Conservation (phyloP, 2,329 filamentous ascomycete genomes). For the Pseudopyricularia cyperi region DNA sequence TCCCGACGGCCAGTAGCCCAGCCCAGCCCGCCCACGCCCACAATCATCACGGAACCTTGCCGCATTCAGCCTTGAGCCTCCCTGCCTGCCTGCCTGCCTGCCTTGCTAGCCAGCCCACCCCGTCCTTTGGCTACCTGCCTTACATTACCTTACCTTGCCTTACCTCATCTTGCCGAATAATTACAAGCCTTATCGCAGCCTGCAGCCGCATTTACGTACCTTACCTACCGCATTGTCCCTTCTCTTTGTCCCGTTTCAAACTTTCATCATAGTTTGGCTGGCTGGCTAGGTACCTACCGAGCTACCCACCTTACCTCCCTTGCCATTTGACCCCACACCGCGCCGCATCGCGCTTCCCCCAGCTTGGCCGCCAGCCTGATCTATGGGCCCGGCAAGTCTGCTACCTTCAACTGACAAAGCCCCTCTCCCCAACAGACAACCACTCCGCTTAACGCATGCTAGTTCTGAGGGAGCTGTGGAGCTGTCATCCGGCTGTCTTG, state of each 20-base stretch:
- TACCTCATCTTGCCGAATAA: too few relatives aligned
- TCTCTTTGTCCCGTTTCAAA: not conserved
- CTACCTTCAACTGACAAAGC: constrained; percentile 8
- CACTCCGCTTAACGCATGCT: constrained; percentile 35
- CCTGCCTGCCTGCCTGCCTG: not conserved
- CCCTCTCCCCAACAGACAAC: constrained; percentile 11
- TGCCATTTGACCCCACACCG: not conserved
- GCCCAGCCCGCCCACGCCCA: not conserved
- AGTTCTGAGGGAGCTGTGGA: constrained; percentile 29
- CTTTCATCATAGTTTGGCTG: not conserved
- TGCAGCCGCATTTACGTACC: not conserved
- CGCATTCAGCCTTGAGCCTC: not conserved
- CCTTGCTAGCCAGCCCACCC: too few relatives aligned
- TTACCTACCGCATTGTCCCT: not conserved
- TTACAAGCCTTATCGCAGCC: not conserved
- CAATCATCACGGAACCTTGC: not conserved
- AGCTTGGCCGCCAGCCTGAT: constrained; percentile 4
- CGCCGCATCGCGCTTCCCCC: not conserved
- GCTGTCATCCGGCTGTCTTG: constrained; percentile 39
- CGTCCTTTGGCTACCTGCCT: too few relatives aligned
- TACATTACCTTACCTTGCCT: too few relatives aligned
- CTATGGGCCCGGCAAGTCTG: constrained; percentile 4
- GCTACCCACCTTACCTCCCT: too few relatives aligned
- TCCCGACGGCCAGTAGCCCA: not conserved
- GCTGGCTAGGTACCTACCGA: too few relatives aligned